Conservation (phyloP, 169 alveolate species). For the Plasmodium chabaudi region DNA sequence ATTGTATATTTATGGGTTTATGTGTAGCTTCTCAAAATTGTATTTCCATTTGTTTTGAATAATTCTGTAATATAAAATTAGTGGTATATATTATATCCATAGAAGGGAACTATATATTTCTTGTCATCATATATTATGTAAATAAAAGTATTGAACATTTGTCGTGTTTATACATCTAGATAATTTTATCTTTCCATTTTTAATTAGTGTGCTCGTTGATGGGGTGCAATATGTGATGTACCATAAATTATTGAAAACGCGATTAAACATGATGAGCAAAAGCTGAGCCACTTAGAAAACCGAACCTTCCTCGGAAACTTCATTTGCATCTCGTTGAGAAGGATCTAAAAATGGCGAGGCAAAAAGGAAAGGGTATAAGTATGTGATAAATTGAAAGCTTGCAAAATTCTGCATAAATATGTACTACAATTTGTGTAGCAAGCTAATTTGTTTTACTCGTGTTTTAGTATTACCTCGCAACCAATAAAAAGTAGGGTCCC, state of each 20-base stretch:
- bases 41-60: too few relatives aligned
- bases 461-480: conserved; percentile 39
- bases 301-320: conserved; percentile 32
- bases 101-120: too few relatives aligned
- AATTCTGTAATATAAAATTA: too few relatives aligned
- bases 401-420: not conserved
- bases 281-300: conserved; percentile 49
- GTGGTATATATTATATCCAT: too few relatives aligned
- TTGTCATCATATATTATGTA: too few relatives aligned
- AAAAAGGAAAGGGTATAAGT: not conserved
- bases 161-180: too few relatives aligned
- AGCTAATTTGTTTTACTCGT: not conserved
- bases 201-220: not conserved
- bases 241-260: conserved; percentile 26
- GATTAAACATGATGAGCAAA: conserved; percentile 47
- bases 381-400: not conserved
- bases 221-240: conserved; percentile 33
- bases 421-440: not conserved
- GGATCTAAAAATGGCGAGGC: conserved; percentile 25
- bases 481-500: conserved; percentile 64
- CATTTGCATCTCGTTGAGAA: conserved; percentile 56
- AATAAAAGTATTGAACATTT: too few relatives aligned
- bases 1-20: not conserved
- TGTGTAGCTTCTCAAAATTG: not conserved
- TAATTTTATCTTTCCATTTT: too few relatives aligned